Evolutionary conservation across 179 eudicot genomes (phyloP), one percentile per base, ranked within the genome.

Genomic region (Beta macrorhiza): DNA sequence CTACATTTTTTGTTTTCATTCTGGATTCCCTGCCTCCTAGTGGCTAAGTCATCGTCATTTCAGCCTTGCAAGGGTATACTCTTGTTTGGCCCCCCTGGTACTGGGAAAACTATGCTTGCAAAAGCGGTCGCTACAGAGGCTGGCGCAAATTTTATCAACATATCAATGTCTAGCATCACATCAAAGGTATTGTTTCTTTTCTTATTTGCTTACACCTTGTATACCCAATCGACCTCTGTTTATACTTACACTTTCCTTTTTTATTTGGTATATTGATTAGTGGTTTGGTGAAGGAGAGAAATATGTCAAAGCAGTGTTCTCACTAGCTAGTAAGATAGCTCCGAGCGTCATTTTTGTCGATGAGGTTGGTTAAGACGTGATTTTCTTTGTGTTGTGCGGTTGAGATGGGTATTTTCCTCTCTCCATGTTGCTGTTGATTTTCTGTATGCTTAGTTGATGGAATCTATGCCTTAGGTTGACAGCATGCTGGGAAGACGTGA

Each of bases 241-340:
- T 19, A 3, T 32, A 6, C 55, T 82, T 65, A 84, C 42, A 37
- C 42, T 37, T 44, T 65, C 10, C n/a, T 29, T 67, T 79, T 77
- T 62, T n/a, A 63, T 68, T 16, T 37, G 69, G 12, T 61, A 82
- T 75, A 42, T 78, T 81, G 80, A 61, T 37, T 87, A 94, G 98
- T 94, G 98, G 98, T 95, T 95, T 82, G 98, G 98, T 78, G 98
- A 95, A 87, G 97, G 97, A 75, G 98, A 95, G 84, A 95, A 93
- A 81, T 95, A 95, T 83, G 98, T 95, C 71, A 95, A 93, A 83
- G 98, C 98, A 53, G 97, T 95, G 72, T 95, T 95, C 83, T 87
- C 94, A 47, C 89, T 93, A 62, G 98, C 98, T 69, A 95, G 97
- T 85, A 95, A 95, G 87, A 93, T 94, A 49, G 86, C 98, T 42